A percentile compares a stretch with the other conserved stretches of the same genome.
Conservation (phyloP, 2,329 filamentous ascomycete genomes). For the Didymella glomerata region DNA sequence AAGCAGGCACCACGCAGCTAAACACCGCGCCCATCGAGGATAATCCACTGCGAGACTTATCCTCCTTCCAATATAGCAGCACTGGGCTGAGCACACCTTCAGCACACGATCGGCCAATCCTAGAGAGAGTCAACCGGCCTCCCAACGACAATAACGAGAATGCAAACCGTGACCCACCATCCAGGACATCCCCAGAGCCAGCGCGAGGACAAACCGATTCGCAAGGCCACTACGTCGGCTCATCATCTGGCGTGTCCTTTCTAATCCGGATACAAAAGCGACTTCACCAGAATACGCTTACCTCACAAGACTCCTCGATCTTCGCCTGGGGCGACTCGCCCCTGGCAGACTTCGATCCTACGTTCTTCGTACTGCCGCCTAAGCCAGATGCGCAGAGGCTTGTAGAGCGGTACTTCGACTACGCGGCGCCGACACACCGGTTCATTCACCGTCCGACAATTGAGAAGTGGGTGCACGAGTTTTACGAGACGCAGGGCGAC, state of each 20-base stretch:
- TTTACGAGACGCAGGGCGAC: conserved; percentile 56
- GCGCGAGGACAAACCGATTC: conserved; percentile 53
- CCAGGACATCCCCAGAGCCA: conserved; percentile 57
- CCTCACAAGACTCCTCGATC: conserved; percentile 54
- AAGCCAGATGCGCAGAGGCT: conserved; percentile 56
- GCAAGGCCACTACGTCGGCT: conserved; percentile 60
- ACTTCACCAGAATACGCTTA: conserved; percentile 53
- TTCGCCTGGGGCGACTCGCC: conserved; percentile 62
- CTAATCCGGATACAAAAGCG: conserved; percentile 60
- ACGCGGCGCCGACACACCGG: conserved; percentile 67
- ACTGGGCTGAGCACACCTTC: conserved; percentile 16
- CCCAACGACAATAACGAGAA: conserved; percentile 28
- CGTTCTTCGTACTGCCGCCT: conserved; percentile 54
- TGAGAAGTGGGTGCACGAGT: conserved; percentile 55
- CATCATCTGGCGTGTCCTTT: conserved; percentile 60
- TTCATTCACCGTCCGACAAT: conserved; percentile 65
- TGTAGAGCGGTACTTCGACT: conserved; percentile 66
- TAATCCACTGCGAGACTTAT: conserved; percentile 15
- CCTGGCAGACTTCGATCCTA: conserved; percentile 55
- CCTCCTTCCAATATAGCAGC: conserved; percentile 16
- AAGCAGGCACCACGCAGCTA: conserved; percentile 28
- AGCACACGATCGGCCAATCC: conserved; percentile 28
- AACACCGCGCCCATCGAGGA: conserved; percentile 24
- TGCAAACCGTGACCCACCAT: conserved; percentile 35
- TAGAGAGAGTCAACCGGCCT: conserved; percentile 23